A percentile compares a stretch with the other conserved stretches of the same genome.
Conservation (phyloP, 2,329 filamentous ascomycete genomes). For the Fusarium buharicum region DNA sequence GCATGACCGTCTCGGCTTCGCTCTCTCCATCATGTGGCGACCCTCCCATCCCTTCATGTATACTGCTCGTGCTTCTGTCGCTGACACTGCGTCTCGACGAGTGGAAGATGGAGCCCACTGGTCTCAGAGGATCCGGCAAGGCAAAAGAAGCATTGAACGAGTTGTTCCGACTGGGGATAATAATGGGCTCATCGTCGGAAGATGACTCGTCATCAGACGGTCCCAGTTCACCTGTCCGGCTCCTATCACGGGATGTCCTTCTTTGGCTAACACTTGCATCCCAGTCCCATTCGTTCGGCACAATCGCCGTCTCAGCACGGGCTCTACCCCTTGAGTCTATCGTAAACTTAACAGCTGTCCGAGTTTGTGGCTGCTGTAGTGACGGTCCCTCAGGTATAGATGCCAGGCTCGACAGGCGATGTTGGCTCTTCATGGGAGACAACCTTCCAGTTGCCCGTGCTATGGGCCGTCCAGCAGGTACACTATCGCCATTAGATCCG, state of each 20-base stretch:
- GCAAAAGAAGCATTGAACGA: slow-evolving; percentile 66
- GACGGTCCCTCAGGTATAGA: slow-evolving; percentile 66
- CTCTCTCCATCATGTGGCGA: slow-evolving; percentile 61
- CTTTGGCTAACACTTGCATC: slow-evolving; percentile 44
- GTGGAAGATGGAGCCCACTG: slow-evolving; percentile 61
- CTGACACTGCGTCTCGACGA: slow-evolving; percentile 60
- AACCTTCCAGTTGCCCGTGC: slow-evolving; percentile 58
- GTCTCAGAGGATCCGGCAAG: slow-evolving; percentile 63
- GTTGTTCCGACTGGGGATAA: slow-evolving; percentile 69
- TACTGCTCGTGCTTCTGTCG: slow-evolving; percentile 59
- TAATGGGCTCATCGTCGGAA: slow-evolving; percentile 71
- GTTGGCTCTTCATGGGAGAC: slow-evolving; percentile 64
- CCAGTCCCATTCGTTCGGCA: slow-evolving; percentile 50
- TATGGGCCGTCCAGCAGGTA: slow-evolving; percentile 48
- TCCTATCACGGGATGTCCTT: slow-evolving; percentile 46
- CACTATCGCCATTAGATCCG: slow-evolving; percentile 46
- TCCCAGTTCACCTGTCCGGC: slow-evolving; percentile 53
- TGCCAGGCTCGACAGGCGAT: slow-evolving; percentile 61
- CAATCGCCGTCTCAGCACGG: slow-evolving; percentile 62
- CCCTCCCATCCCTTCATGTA: slow-evolving; percentile 51
- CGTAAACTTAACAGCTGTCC: slow-evolving; percentile 69
- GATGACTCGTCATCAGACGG: slow-evolving; percentile 66
- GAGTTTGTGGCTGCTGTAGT: slow-evolving; percentile 55
- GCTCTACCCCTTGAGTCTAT: slow-evolving; percentile 71
- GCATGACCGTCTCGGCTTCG: slow-evolving; percentile 68